These are phyloP conservation scores for Colletotrichum filicis DNA, from an alignment of 2,329 filamentous ascomycete species.

Conservation along the genomic window DNA sequence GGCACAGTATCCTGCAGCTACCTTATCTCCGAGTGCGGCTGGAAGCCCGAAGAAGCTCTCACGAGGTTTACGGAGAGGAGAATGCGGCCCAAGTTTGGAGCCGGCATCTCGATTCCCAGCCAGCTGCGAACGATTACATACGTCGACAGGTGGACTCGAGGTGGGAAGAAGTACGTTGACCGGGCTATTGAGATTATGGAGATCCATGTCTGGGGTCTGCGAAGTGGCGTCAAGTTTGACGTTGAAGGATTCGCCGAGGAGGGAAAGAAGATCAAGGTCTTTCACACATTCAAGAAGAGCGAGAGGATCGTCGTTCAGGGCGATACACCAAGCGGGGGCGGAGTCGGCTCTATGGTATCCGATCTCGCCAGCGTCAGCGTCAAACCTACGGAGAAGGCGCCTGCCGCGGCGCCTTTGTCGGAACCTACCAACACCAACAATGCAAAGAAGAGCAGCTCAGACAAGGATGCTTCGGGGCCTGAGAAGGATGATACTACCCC, in stretches of 20 bases:
- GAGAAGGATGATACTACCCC: slow-evolving; percentile 4
- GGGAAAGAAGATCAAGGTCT: slow-evolving; percentile 84
- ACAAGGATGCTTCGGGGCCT: slow-evolving; percentile 18
- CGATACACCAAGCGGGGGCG: slow-evolving; percentile 59
- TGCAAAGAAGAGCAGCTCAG: slow-evolving; percentile 16
- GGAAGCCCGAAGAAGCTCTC: slow-evolving; percentile 64
- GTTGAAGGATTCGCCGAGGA: slow-evolving; percentile 90
- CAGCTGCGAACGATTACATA: slow-evolving; percentile 90
- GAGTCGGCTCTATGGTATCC: slow-evolving; percentile 62
- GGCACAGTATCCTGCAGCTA: slow-evolving; percentile 91
- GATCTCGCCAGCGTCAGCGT: slow-evolving; percentile 59
- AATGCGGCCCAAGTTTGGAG: slow-evolving; percentile 90
- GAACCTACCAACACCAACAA: slow-evolving; percentile 41
- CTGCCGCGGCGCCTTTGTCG: slow-evolving; percentile 48
- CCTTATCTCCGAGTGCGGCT: slow-evolving; percentile 84
- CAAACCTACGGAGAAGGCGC: slow-evolving; percentile 47
- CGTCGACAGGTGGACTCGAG: slow-evolving; percentile 84
- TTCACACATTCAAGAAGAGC: slow-evolving; percentile 80
- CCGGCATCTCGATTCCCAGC: slow-evolving; percentile 91
- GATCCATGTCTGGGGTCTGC: slow-evolving; percentile 88
- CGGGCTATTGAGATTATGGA: slow-evolving; percentile 86
- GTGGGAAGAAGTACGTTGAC: slow-evolving; percentile 84
- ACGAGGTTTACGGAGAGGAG: slow-evolving; percentile 78
- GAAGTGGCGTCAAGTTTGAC: slow-evolving; percentile 87
- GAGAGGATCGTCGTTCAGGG: slow-evolving; percentile 79